Conservation (phyloP, 1,139 yeast species). For the Candida buenavistaensis region DNA sequence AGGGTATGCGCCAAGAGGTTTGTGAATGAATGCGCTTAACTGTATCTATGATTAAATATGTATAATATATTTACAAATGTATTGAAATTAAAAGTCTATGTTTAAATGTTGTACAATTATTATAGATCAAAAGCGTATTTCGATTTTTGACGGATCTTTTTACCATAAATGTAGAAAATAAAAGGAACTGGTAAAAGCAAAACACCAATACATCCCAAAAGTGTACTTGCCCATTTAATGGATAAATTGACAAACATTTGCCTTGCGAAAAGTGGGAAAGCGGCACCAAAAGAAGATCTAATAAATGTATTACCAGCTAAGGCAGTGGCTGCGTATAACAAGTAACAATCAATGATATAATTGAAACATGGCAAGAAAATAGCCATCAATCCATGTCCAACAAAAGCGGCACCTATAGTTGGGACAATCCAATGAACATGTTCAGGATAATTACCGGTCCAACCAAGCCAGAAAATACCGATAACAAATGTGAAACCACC, state of each 20-base stretch:
- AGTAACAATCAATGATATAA: constrained; percentile 78
- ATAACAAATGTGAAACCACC: constrained; percentile 70
- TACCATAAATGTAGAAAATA: constrained; percentile 66
- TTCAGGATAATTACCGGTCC: constrained; percentile 76
- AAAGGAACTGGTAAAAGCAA: constrained; percentile 75
- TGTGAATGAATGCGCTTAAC: too few species aligned
- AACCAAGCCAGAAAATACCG: constrained; percentile 82
- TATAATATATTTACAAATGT: too few species aligned
- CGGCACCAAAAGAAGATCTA: constrained; percentile 60
- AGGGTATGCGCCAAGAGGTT: too few species aligned
- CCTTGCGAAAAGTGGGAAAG: constrained; percentile 51
- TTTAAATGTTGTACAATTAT: neutral
- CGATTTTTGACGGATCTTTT: constrained; percentile 56
- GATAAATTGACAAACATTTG: constrained; percentile 77
- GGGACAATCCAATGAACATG: constrained; percentile 86
- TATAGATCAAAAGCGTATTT: constrained; percentile 53
- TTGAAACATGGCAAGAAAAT: constrained; percentile 78
- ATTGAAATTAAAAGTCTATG: too few species aligned
- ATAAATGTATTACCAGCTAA: constrained; percentile 83
- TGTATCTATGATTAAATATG: too few species aligned
- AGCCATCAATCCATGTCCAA: constrained; percentile 74
- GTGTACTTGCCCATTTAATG: constrained; percentile 79
- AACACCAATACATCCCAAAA: constrained; percentile 68
- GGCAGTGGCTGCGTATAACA: constrained; percentile 84
- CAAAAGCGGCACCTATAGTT: constrained; percentile 65